phyloP scores from a whole-genome alignment of 306 rosid species.

The Quercus engelmannii region DNA sequence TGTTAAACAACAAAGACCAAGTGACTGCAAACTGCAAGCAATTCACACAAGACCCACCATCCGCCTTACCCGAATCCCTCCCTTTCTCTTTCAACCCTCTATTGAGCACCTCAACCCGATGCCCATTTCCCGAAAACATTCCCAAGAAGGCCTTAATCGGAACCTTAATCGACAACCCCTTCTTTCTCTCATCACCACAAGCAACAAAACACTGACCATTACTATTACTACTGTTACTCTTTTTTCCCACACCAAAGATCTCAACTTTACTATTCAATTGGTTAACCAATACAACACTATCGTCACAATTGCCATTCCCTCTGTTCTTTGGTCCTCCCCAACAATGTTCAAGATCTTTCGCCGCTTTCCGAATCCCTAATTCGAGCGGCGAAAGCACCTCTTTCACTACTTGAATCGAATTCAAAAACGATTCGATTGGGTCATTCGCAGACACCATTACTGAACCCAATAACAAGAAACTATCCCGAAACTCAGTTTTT shows the following conservation, averaged over 20 bases:
- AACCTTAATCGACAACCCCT: conserved; percentile 57
- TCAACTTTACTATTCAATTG: conserved; percentile 34
- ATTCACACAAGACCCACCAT: conserved; percentile 56
- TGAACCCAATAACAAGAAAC: background rate
- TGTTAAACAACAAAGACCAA: conserved; percentile 74
- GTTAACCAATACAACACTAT: conserved; percentile 43
- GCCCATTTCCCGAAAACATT: conserved; percentile 47
- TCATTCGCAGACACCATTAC: conserved; percentile 78
- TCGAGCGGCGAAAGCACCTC: conserved; percentile 78
- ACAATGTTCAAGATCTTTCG: conserved; percentile 85
- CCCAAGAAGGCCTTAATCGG: conserved; percentile 70
- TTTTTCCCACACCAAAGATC: conserved; percentile 66
- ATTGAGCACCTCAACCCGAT: conserved; percentile 33
- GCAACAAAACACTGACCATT: conserved; percentile 27
- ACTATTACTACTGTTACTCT: background rate
- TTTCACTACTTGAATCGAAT: conserved; percentile 76
- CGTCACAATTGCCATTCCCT: background rate
- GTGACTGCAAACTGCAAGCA: conserved; percentile 77
- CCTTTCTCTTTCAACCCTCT: conserved; percentile 33
- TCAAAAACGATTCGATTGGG: conserved; percentile 84
- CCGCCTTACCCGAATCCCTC: conserved; percentile 45
- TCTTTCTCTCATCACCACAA: conserved; percentile 45
- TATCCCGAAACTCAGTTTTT: conserved; percentile 12
- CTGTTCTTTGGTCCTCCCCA: conserved; percentile 57
- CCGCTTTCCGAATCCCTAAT: conserved; percentile 70